These are phyloP conservation scores for Penicillium odoratum DNA, from an alignment of 495 filamentous ascomycete species.

Conservation along the genomic window DNA sequence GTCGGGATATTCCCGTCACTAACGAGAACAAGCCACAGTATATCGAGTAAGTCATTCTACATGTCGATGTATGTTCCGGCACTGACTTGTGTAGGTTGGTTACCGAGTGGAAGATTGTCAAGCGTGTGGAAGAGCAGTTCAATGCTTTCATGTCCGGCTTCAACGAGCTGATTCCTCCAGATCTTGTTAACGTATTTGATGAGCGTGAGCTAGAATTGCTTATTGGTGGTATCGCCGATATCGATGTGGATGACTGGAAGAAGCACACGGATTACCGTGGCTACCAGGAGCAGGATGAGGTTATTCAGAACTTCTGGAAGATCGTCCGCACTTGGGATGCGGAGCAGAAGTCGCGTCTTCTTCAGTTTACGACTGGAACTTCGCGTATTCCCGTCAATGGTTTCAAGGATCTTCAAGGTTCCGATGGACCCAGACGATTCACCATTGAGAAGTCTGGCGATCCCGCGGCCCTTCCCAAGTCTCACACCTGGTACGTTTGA, in stretches of 20 bases:
- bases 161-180: constrained; percentile 93
- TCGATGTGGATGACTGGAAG: constrained; percentile 99
- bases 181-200: constrained; percentile 98
- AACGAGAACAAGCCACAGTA: constrained; percentile 97
- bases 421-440: constrained; percentile 91
- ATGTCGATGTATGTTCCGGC: too few relatives aligned
- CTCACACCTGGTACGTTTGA: constrained; percentile 87
- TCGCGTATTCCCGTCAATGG: constrained; percentile 98
- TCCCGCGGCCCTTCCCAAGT: constrained; percentile 85
- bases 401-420: constrained; percentile 98
- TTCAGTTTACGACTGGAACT: constrained; percentile 97
- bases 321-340: constrained; percentile 95
- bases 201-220: constrained; percentile 95
- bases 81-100: constrained; percentile 61
- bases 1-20: constrained; percentile 89
- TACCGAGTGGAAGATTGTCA: constrained; percentile 98
- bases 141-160: constrained; percentile 96
- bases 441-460: constrained; percentile 98
- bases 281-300: constrained; percentile 97
- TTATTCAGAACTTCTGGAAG: constrained; percentile 99
- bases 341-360: constrained; percentile 92
- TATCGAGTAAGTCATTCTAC: constrained; percentile 67
- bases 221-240: constrained; percentile 98
- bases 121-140: constrained; percentile 97
- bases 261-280: constrained; percentile 99